Conservation (phyloP, 768 basidiomycete species). For the Galerina marginata region DNA sequence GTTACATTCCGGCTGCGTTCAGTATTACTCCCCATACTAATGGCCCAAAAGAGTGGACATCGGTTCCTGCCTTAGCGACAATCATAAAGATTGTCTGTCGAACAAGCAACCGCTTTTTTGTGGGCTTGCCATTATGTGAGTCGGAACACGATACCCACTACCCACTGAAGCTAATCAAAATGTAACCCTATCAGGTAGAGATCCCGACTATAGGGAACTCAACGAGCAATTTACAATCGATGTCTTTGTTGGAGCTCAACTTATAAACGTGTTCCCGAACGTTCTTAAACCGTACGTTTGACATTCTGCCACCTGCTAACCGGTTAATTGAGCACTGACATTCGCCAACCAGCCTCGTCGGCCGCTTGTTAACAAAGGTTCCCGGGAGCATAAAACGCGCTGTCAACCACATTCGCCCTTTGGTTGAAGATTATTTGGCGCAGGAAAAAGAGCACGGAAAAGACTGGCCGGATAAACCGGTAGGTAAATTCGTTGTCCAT, state of each 20-base stretch:
- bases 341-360: conserved; percentile 6
- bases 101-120: no score
- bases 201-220: conserved; percentile 19
- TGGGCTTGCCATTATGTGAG: no score
- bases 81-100: no score
- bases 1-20: not conserved
- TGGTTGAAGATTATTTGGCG: not conserved
- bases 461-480: not conserved
- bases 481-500: not conserved
- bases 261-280: conserved; percentile 17
- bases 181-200: conserved; percentile 8
- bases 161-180: no score
- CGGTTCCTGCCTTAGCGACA: no score
- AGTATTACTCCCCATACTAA: no score
- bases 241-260: conserved; percentile 8
- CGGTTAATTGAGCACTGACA: not conserved
- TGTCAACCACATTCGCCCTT: not conserved
- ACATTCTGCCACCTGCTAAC: not conserved
- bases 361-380: conserved; percentile 5
- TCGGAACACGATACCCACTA: no score
- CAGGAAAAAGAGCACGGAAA: not conserved
- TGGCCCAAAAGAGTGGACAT: no score
- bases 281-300: conserved; percentile 17
- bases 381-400: conserved; percentile 1
- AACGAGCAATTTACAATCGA: conserved; percentile 16